phyloP scores from a whole-genome alignment of 2,329 filamentous ascomycete species.

The Talaromyces atroroseus region DNA sequence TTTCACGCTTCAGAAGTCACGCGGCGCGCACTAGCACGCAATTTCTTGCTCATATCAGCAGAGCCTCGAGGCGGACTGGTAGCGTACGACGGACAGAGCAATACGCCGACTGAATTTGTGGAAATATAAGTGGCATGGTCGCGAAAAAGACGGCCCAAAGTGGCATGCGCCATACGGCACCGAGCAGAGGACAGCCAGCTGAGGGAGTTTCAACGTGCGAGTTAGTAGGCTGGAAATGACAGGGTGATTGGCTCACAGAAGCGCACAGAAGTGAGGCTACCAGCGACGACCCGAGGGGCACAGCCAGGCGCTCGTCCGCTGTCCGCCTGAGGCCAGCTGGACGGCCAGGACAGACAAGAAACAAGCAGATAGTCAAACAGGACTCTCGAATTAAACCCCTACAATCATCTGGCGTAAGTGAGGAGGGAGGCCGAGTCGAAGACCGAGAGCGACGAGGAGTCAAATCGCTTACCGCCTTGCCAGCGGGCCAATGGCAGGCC shows the following conservation, averaged over 20 bases:
- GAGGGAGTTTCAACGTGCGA: neutral
- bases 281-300: neutral
- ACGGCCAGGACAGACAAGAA: too few relatives aligned
- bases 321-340: too few relatives aligned
- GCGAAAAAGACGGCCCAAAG: too few relatives aligned
- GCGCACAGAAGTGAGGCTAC: constrained; percentile 28
- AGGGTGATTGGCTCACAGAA: constrained; percentile 34
- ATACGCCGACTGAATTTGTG: neutral
- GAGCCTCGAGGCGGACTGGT: neutral
- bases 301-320: neutral
- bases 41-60: neutral
- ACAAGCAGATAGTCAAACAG: too few relatives aligned
- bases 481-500: constrained; percentile 9
- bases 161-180: too few relatives aligned
- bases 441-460: too few relatives aligned
- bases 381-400: too few relatives aligned
- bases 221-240: constrained; percentile 26
- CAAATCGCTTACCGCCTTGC: constrained; percentile 12
- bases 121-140: too few relatives aligned
- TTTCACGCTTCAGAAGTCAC: constrained; percentile 2
- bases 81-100: too few relatives aligned
- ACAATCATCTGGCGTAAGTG: too few relatives aligned
- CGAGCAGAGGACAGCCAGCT: neutral
- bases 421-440: too few relatives aligned
- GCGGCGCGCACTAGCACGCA: neutral